A percentile compares a stretch with the other conserved stretches of the same genome.
Evolutionary conservation across 495 filamentous ascomycete genomes (phyloP).

Genomic region (Pyrenopolyporus hunteri): DNA sequence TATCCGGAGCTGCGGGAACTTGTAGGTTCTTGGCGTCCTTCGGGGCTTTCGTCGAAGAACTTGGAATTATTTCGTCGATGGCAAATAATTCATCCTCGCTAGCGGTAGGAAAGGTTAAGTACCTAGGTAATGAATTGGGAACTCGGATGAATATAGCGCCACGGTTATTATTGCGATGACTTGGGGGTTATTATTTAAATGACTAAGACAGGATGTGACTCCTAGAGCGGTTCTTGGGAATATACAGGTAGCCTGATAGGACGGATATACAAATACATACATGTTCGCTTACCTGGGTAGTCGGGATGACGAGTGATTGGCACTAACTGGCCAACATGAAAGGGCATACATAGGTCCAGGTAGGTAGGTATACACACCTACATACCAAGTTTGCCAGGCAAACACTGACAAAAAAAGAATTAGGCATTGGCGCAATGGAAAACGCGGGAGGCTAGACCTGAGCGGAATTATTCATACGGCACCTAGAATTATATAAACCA

Average conservation of each 20-base stretch:
- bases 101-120: not conserved
- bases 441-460: too few relatives aligned
- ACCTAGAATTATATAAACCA: too few relatives aligned
- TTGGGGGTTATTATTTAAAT: not conserved
- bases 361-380: not conserved
- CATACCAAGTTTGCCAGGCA: slow-evolving; percentile 8
- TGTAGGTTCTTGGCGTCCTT: slow-evolving; percentile 17
- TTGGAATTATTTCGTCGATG: slow-evolving; percentile 11
- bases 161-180: not conserved
- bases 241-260: not conserved
- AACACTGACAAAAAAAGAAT: slow-evolving; percentile 1
- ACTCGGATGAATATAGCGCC: slow-evolving; percentile 10
- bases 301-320: too few relatives aligned
- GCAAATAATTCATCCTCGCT: not conserved
- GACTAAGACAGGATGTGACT: not conserved
- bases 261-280: not conserved
- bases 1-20: slow-evolving; percentile 33
- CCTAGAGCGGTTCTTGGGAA: not conserved
- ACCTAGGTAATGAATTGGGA: slow-evolving; percentile 7
- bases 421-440: too few relatives aligned
- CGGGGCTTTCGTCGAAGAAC: slow-evolving; percentile 17
- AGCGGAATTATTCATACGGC: too few relatives aligned
- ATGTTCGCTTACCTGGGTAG: not conserved
- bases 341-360: not conserved
- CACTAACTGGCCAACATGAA: too few relatives aligned